A percentile compares a stretch with the other conserved stretches of the same genome.
Conservation (phyloP, 2,329 filamentous ascomycete species). For the Cladophialophora chaetospira region DNA sequence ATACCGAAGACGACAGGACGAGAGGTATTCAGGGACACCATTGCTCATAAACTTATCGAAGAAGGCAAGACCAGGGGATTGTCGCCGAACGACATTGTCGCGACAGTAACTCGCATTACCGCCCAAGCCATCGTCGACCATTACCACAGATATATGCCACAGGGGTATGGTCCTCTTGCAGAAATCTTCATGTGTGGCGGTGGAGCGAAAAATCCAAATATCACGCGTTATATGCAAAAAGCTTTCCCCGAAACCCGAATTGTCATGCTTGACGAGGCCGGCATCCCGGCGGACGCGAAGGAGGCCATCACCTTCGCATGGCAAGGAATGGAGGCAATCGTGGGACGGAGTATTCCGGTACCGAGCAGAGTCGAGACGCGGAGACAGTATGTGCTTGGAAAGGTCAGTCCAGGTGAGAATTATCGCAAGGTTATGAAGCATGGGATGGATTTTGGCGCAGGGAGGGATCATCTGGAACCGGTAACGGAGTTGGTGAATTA, state of each 20-base stretch:
- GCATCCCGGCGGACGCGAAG: constrained; percentile 60
- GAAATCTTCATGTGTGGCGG: constrained; percentile 66
- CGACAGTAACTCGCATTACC: constrained; percentile 62
- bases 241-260: constrained; percentile 54
- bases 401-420: constrained; percentile 57
- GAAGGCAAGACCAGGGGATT: constrained; percentile 50
- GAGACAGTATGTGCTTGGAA: constrained; percentile 56
- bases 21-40: constrained; percentile 61
- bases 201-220: constrained; percentile 61
- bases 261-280: constrained; percentile 59
- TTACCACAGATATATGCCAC: constrained; percentile 52
- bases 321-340: constrained; percentile 62
- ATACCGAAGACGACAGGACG: constrained; percentile 61
- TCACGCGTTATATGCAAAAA: constrained; percentile 54
- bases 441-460: constrained; percentile 55
- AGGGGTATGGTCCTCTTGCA: constrained; percentile 44
- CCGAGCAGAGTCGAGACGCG: constrained; percentile 58
- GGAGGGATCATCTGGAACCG: constrained; percentile 46
- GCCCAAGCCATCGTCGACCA: constrained; percentile 60
- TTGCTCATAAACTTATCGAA: constrained; percentile 56
- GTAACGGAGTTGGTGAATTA: constrained; percentile 56
- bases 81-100: constrained; percentile 56
- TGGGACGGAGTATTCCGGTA: constrained; percentile 58
- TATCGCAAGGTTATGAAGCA: constrained; percentile 57
- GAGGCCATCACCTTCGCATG: constrained; percentile 63